Evolutionary conservation across 2,329 filamentous ascomycete species (phyloP).

Genomic region (Colletotrichum sp.): DNA sequence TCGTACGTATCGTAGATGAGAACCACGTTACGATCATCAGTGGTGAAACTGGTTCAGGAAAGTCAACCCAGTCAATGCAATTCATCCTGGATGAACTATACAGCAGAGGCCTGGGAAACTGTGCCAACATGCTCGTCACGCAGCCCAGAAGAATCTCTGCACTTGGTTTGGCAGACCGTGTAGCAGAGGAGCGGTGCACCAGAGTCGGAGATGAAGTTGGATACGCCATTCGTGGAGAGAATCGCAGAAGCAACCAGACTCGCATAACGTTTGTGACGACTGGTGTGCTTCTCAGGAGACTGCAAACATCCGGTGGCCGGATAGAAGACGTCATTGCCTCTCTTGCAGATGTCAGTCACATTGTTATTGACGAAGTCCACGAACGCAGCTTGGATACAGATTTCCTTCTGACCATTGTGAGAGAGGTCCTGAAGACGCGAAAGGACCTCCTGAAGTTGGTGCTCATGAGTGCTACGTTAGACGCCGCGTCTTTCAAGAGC

Average conservation of each 20-base stretch:
- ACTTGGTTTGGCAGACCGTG: constrained; percentile 89
- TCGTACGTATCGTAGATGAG: constrained; percentile 75
- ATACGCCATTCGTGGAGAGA: constrained; percentile 91
- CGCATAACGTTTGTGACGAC: constrained; percentile 97
- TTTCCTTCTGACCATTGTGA: constrained; percentile 86
- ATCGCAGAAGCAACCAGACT: constrained; percentile 73
- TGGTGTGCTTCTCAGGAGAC: constrained; percentile 84
- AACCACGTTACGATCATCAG: constrained; percentile 96
- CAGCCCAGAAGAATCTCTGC: constrained; percentile 95
- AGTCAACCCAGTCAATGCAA: constrained; percentile 96
- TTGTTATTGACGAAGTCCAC: constrained; percentile 96
- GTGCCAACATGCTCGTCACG: constrained; percentile 91
- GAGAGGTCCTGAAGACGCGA: constrained; percentile 77
- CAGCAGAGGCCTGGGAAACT: constrained; percentile 72
- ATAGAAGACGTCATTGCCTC: constrained; percentile 82
- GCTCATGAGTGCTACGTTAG: constrained; percentile 95
- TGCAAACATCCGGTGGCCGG: constrained; percentile 88
- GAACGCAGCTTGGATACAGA: constrained; percentile 95
- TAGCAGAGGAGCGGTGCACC: constrained; percentile 88
- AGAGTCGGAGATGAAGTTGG: constrained; percentile 87
- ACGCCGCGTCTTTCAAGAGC: constrained; percentile 81
- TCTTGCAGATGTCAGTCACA: constrained; percentile 88
- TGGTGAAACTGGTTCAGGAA: constrained; percentile 95
- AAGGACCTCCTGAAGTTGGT: constrained; percentile 87
- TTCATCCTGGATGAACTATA: constrained; percentile 95